Evolutionary conservation across 192 early-diverging fungal species (phyloP), one percentile per base, ranked within the genome.

Genomic region (Coemansia sp.): DNA sequence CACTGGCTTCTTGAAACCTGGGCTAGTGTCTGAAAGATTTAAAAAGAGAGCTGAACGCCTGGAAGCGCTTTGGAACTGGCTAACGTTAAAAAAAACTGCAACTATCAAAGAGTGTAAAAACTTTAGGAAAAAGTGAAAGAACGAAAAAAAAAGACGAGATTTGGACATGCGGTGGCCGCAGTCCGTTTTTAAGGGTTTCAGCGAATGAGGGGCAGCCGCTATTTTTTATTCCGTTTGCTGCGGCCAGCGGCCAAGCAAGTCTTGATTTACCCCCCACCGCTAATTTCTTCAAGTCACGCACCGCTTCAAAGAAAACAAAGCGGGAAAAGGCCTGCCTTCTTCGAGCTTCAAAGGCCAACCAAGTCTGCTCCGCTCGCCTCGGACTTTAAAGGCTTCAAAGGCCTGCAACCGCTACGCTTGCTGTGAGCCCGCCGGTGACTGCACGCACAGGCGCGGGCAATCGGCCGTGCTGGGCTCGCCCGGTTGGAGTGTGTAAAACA

Each of bases 401-500:
- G n/a, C n/a, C n/a, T n/a, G n/a, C n/a, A n/a, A n/a, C n/a, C n/a
- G n/a, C n/a, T n/a, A n/a, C n/a, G n/a, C n/a, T 28, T 50, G 48
- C 30, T 32, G 9, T 16, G 18, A 8, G 29, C 28, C 2, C 51
- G 51, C 1, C 51, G 51, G 29, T 10, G 51, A 54, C 38, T 44
- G 28, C 50, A 43, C 35, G 40, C 24, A 28, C 40, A 19, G 25
- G 27, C 31, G 25, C 30, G 14, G 28, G 16, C 66, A 38, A 16
- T 38, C 35, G 11, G 35, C 35, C n/a, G 35, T 38, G 0, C 38
- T 40, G 19, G 40, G 27, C 23, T 56, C 58, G 38, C 51, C 58
- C 5, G 54, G 73, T 54, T 86, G 80, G 27, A 89, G 69, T 27
- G 81, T 85, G 53, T 89, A 89, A 50, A 87, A 87, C 25, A 87